Base-by-base conservation (phyloP, 345 rosid genomes). In the Syzygium grande region DNA sequence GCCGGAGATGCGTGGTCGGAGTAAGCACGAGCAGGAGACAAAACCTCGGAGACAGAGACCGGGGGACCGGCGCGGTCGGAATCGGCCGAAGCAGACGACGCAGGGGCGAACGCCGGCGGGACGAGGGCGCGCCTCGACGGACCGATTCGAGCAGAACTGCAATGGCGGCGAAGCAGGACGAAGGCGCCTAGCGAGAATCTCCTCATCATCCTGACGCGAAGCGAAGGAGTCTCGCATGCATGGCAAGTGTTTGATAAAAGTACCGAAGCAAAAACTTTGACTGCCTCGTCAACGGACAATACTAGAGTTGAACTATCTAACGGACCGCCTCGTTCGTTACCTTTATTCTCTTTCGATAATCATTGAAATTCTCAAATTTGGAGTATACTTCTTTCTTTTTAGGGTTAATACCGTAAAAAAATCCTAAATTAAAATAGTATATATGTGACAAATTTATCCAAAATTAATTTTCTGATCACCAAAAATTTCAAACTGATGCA, bases 1-100 rank as follows among this genome's bases (percentile, higher is more conserved):
- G 9, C 14, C 53, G 15, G 89, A 86, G 63, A 61, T 51, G 88
- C 91, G 51, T 86, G 41, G 88, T 79, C 90, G 84, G 90, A 89
- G 34, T 89, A 83, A 46, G 63, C 63, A 88, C 41, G 87, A 80
- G 85, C 86, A 38, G 84, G 88, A 85, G 87, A 93, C 83, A 84
- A 19, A 1, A 23, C 55, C 38, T 21, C 23, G 46, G 86, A 19
- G 46, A 54, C 38, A 5, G 61, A 84, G 27, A 46, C 46, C 21
- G 5, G 46, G 27, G 25, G 27, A 38, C 14, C 1, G 15, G 83
- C 49, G 27, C 49, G 49, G 83, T 73, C 6, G 86, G 61, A 21
- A 84, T 6, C 27, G 27, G 46, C 41, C 46, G 41, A 19, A 19
- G 86, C 46, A 9, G 49, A 73, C 49, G 83, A 38, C 49, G 49